Percentiles rank a stretch among this genome's conserved stretches.
Evolutionary conservation across 768 basidiomycete genomes (phyloP).

Genomic region (Pulveroboletus sp.): DNA sequence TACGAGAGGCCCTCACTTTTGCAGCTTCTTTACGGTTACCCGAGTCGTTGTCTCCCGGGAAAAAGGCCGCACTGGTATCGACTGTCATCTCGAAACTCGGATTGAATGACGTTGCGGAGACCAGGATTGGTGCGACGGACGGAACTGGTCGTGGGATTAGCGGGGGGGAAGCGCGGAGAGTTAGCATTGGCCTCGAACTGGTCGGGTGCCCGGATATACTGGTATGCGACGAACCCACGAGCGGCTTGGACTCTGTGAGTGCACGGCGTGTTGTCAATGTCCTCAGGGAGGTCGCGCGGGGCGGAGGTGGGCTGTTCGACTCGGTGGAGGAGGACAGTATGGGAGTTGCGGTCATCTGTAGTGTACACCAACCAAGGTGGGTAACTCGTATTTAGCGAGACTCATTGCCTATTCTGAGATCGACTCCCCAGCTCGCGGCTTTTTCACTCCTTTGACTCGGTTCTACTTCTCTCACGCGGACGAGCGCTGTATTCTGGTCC

Average conservation of each 20-base stretch:
- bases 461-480: slow-evolving; percentile 77
- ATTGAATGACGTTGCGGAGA: slow-evolving; percentile 63
- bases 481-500: slow-evolving; percentile 76
- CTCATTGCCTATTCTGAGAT: background rate
- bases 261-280: slow-evolving; percentile 79
- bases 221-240: slow-evolving; percentile 84
- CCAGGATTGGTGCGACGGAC: slow-evolving; percentile 63
- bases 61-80: slow-evolving; percentile 66
- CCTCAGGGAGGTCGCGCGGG: slow-evolving; percentile 69
- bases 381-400: slow-evolving; percentile 12
- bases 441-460: slow-evolving; percentile 81
- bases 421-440: slow-evolving; percentile 58
- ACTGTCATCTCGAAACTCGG: slow-evolving; percentile 77
- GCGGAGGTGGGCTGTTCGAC: slow-evolving; percentile 25
- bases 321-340: slow-evolving; percentile 35
- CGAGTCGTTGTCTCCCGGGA: slow-evolving; percentile 58
- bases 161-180: slow-evolving; percentile 88
- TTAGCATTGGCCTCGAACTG: slow-evolving; percentile 88
- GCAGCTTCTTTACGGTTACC: slow-evolving; percentile 84
- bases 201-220: slow-evolving; percentile 83
- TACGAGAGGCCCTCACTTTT: slow-evolving; percentile 79
- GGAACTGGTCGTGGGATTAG: slow-evolving; percentile 80
- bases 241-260: slow-evolving; percentile 84
- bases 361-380: slow-evolving; percentile 84
- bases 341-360: slow-evolving; percentile 81